Evolutionary conservation across 208 protist species (phyloP), one percentile per base, ranked within the genome.

Genomic region (Acanthamoeba castellanii): DNA sequence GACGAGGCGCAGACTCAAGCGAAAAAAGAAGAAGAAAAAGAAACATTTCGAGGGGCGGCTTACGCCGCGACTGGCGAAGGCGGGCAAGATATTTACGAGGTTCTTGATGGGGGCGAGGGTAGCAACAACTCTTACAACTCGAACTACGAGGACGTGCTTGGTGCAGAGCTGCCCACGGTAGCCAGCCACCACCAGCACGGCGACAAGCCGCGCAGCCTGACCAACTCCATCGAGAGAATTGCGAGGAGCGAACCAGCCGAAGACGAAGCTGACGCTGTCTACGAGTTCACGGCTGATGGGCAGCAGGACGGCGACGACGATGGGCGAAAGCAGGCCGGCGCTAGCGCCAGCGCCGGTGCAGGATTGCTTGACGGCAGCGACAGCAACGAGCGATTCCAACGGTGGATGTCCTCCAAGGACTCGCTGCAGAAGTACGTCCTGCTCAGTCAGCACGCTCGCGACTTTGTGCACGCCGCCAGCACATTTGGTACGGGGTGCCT

Each of bases 371-470:
- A 52, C 13, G 81, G 47, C 16, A 37, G 30, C 66, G 30, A 30
- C 66, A 72, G 66, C 66, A 72, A 90, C 82, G 52, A 68, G 52
- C 47, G 82, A 68, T 90, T 90, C 82, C 82, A 90, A 42, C 47
- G 37, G 50, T 90, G 47, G 82, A 90, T 90, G 82, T 8, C 82
- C 52, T 68, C 32, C 20, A 8, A 59, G 47, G 82, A 90, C 82
- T 70, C 47, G n/a, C 20, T 90, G 82, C 50, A 70, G 20, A 90
- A 90, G 82, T 90, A 90, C 57, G 30, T n/a, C 22, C 30, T 68
- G n/a, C 57, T 90, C 52, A 68, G 52, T 32, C 82, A 90, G 57
- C 57, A 70, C 30, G 82, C 82, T 25, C 47, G 82, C 9, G 82
- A 90, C 82, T 90, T 90, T 90, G 82, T 90, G 22, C 82, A 90